phyloP scores from a whole-genome alignment of 1,284 basidiomycete genomes.

The Neotropicomus parvogracilis region DNA sequence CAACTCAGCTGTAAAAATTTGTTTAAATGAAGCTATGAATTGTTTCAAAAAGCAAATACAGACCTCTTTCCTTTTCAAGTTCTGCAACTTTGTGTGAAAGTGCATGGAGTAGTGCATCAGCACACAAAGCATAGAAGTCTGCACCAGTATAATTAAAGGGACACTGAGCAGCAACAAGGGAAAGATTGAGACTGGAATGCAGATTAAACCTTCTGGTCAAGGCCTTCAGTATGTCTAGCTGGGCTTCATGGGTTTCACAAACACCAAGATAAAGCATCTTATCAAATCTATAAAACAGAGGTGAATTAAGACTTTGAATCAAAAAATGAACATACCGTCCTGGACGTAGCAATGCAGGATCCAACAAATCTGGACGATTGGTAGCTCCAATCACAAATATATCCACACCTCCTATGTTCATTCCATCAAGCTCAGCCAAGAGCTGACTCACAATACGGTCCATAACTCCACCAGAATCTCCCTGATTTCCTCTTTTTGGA shows the following conservation, averaged over 20 bases:
- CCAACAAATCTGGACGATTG: slow-evolving; percentile 93
- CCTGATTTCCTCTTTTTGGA: slow-evolving; percentile 92
- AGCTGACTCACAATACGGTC: slow-evolving; percentile 96
- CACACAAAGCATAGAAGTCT: slow-evolving; percentile 96
- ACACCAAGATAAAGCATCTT: slow-evolving; percentile 95
- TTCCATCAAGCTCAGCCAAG: slow-evolving; percentile 93
- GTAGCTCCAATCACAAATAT: slow-evolving; percentile 98
- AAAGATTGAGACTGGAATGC: slow-evolving; percentile 66
- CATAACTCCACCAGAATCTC: slow-evolving; percentile 96
- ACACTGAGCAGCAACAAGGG: slow-evolving; percentile 68
- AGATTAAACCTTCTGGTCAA: slow-evolving; percentile 91
- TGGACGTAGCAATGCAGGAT: slow-evolving; percentile 89
- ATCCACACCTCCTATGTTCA: slow-evolving; percentile 63
- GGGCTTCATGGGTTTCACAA: slow-evolving; percentile 84
- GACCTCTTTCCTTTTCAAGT: slow-evolving; percentile 73
- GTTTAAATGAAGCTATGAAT: background rate
- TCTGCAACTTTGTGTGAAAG: slow-evolving; percentile 87
- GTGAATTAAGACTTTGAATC: background rate
- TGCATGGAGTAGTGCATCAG: slow-evolving; percentile 93
- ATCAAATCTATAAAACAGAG: slow-evolving; percentile 70
- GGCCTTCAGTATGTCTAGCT: slow-evolving; percentile 85
- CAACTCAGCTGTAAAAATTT: slow-evolving; percentile 41
- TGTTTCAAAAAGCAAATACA: slow-evolving; percentile 32
- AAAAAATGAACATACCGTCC: slow-evolving; percentile 59
- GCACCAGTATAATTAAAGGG: slow-evolving; percentile 96